These are phyloP conservation scores for Pichia sp. DNA, from an alignment of 1,139 yeast genomes.

Conservation along the genomic window DNA sequence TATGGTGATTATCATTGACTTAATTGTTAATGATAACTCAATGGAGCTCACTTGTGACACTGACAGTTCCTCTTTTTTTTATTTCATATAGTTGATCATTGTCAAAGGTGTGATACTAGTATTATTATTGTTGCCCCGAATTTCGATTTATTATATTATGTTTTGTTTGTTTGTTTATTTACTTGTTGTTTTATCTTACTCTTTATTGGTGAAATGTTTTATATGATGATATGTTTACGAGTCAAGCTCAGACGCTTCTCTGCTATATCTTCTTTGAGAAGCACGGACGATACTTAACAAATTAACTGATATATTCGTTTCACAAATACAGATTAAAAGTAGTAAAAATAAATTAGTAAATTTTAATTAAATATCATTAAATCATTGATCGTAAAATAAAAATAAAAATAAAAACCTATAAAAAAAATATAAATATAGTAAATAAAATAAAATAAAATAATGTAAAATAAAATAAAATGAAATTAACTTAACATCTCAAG, in stretches of 20 bases:
- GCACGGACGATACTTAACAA: constrained; percentile 20
- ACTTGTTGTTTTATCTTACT: constrained; percentile 1
- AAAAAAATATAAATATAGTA: neutral
- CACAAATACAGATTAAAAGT: too few relatives aligned
- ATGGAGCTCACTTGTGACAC: constrained; percentile 25
- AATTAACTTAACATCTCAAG: too few relatives aligned
- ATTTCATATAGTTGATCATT: constrained; percentile 14
- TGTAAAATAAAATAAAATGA: neutral
- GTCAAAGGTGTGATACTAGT: constrained; percentile 19
- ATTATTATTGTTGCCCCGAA: too few relatives aligned
- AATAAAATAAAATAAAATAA: neutral
- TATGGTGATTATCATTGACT: constrained; percentile 21
- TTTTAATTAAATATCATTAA: too few relatives aligned
- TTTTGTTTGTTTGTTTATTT: neutral
- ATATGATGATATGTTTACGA: constrained; percentile 19
- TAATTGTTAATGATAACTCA: constrained; percentile 18
- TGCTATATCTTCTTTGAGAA: constrained; percentile 18
- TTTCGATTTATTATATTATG: neutral
- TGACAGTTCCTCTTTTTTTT: constrained; percentile 10
- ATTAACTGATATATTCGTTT: constrained; percentile 2
- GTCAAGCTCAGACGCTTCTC: constrained; percentile 25
- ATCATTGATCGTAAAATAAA: too few relatives aligned
- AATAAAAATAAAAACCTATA: neutral
- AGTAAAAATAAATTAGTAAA: too few relatives aligned
- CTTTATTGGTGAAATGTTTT: neutral